Percentiles rank a stretch among this genome's conserved stretches.
Conservation (phyloP, 768 basidiomycete species). For the Galerina sulciceps region DNA sequence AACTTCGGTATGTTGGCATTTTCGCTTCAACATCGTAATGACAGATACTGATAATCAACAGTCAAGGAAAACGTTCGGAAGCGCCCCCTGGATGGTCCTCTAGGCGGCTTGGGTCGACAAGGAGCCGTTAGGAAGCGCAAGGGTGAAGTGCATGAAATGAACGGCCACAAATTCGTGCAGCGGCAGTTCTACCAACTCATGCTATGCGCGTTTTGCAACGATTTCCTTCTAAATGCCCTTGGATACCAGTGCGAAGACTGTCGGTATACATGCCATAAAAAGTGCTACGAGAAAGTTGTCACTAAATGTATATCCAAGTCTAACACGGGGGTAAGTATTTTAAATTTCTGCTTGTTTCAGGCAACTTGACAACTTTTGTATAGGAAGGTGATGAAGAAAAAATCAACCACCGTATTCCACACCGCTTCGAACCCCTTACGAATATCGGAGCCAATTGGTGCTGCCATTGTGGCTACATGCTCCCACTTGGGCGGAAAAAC, state of each 20-base stretch:
- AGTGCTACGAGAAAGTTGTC: conserved; percentile 98
- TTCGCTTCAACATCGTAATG: conserved; percentile 5
- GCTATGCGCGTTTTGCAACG: conserved; percentile 96
- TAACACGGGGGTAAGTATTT: conserved; percentile 78
- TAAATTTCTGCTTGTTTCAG: background rate
- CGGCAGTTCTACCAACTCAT: conserved; percentile 99
- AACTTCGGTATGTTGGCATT: conserved; percentile 80
- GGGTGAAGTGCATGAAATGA: conserved; percentile 99
- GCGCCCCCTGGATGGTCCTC: conserved; percentile 86
- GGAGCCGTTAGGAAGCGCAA: conserved; percentile 98
- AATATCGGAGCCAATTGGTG: conserved; percentile 99
- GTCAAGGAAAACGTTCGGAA: conserved; percentile 98
- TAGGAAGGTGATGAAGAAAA: conserved; percentile 98
- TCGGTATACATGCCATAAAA: conserved; percentile 98
- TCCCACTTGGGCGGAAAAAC: conserved; percentile 96
- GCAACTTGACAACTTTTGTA: conserved; percentile 8
- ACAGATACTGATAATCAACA: conserved; percentile 34
- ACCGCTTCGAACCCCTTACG: conserved; percentile 95
- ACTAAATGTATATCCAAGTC: conserved; percentile 99
- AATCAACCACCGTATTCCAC: conserved; percentile 98
- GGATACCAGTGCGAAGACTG: conserved; percentile 99
- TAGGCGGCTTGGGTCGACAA: conserved; percentile 92
- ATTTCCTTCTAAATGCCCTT: conserved; percentile 94
- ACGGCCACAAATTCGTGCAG: conserved; percentile 97
- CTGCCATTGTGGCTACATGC: conserved; percentile 98